phyloP scores from a whole-genome alignment of 2,329 filamentous ascomycete genomes.

The Xylariaceae sp. region DNA sequence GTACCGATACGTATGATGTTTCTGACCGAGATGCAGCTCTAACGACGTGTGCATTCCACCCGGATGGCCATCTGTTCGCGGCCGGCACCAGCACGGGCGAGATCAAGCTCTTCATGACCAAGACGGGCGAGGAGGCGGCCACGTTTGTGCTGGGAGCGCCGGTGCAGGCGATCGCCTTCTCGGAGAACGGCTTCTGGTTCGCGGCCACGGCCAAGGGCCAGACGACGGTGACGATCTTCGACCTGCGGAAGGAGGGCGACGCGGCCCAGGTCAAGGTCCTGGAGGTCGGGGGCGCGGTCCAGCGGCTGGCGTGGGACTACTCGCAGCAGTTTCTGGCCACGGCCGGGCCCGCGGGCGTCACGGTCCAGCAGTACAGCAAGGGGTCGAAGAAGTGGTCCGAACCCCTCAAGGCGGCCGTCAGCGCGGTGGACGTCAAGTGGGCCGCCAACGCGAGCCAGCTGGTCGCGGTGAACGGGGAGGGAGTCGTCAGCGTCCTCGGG shows the following conservation, averaged over 20 bases:
- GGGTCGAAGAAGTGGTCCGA: slow-evolving; percentile 82
- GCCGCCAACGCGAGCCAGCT: slow-evolving; percentile 66
- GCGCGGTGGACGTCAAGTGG: slow-evolving; percentile 70
- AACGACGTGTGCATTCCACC: slow-evolving; percentile 79
- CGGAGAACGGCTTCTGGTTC: slow-evolving; percentile 95
- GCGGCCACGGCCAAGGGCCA: slow-evolving; percentile 74
- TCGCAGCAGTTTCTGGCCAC: slow-evolving; percentile 87
- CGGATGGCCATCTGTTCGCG: slow-evolving; percentile 90
- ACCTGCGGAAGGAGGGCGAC: slow-evolving; percentile 84
- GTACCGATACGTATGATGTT: no score
- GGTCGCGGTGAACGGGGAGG: slow-evolving; percentile 66
- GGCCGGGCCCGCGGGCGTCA: slow-evolving; percentile 70
- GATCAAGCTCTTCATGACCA: slow-evolving; percentile 85
- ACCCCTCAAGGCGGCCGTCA: slow-evolving; percentile 67
- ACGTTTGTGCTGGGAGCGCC: slow-evolving; percentile 63
- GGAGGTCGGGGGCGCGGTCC: slow-evolving; percentile 72
- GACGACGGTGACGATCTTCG: slow-evolving; percentile 77
- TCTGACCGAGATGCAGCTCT: no score
- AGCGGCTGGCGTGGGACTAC: slow-evolving; percentile 83
- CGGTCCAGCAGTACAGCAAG: slow-evolving; percentile 87
- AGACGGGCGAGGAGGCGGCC: slow-evolving; percentile 67
- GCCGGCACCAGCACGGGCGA: slow-evolving; percentile 72
- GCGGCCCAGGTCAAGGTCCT: slow-evolving; percentile 75
- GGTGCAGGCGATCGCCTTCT: slow-evolving; percentile 73
- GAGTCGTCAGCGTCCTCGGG: slow-evolving; percentile 61